Conservation (phyloP, 2,329 filamentous ascomycete species). For the Aureobasidium sp. region DNA sequence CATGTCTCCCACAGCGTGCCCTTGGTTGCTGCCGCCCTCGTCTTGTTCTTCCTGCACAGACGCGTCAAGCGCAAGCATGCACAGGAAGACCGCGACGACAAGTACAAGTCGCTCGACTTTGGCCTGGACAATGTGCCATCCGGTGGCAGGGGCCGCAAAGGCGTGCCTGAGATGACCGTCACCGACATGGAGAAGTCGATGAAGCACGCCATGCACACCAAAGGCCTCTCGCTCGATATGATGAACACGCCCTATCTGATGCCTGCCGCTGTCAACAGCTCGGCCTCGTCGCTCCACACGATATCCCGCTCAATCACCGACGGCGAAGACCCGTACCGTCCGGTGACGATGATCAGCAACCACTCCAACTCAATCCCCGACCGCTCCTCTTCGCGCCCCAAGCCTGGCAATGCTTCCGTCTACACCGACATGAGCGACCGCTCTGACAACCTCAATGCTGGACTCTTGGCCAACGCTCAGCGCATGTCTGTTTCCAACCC, state of each 20-base stretch:
- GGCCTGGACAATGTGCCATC: conserved; percentile 55
- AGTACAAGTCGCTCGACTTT: conserved; percentile 88
- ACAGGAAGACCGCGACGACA: conserved; percentile 75
- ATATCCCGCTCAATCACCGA: conserved; percentile 68
- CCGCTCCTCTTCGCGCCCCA: conserved; percentile 19
- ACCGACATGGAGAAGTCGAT: conserved; percentile 43
- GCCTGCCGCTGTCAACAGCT: conserved; percentile 71
- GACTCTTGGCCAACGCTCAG: conserved; percentile 51
- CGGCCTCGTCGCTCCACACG: conserved; percentile 79
- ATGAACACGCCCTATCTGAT: conserved; percentile 87
- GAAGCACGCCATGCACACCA: conserved; percentile 25
- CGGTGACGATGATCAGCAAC: conserved; percentile 49
- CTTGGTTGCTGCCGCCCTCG: conserved; percentile 56
- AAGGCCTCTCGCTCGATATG: conserved; percentile 56
- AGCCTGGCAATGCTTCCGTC: conserved; percentile 41
- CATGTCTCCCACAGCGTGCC: conserved; percentile 58
- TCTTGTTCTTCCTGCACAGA: conserved; percentile 72
- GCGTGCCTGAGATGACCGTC: conserved; percentile 50
- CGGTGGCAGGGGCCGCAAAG: conserved; percentile 35
- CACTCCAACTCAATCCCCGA: conserved; percentile 35
- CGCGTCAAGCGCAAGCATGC: conserved; percentile 65
- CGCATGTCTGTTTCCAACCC: conserved; percentile 45
- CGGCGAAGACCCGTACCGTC: conserved; percentile 79
- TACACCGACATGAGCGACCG: conserved; percentile 45
- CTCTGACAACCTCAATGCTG: conserved; percentile 42